phyloP scores from a whole-genome alignment of 495 filamentous ascomycete species.

The Aspergillus nanangensis region DNA sequence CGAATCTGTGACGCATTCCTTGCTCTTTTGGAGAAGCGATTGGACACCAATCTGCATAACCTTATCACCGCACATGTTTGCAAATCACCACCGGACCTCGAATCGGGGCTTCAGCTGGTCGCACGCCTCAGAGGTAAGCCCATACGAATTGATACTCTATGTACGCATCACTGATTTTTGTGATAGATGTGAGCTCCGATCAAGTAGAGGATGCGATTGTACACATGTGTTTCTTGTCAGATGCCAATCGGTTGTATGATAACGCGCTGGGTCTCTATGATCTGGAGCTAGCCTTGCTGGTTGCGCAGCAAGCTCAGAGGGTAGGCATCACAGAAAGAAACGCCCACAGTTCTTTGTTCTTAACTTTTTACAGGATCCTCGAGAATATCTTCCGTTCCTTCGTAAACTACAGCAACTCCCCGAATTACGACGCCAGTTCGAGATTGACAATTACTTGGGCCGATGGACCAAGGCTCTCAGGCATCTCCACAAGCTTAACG shows the following conservation, averaged over 20 bases:
- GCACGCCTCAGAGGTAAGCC: constrained; percentile 60
- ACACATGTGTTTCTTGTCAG: constrained; percentile 94
- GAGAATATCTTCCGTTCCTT: constrained; percentile 93
- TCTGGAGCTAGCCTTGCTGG: constrained; percentile 80
- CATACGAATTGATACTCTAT: background rate
- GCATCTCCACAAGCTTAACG: constrained; percentile 63
- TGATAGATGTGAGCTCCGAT: constrained; percentile 51
- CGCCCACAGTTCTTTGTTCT: background rate
- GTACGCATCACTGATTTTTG: constrained; percentile 13
- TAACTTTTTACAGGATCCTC: constrained; percentile 56
- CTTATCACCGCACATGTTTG: constrained; percentile 92
- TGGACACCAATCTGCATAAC: constrained; percentile 77
- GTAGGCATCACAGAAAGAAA: constrained; percentile 23
- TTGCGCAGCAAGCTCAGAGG: constrained; percentile 94
- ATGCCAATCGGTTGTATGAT: constrained; percentile 90
- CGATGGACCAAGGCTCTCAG: constrained; percentile 70
- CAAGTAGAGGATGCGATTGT: constrained; percentile 82
- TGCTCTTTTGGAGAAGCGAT: constrained; percentile 53
- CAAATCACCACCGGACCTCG: constrained; percentile 85
- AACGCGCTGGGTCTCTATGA: constrained; percentile 87
- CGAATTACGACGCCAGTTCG: constrained; percentile 63
- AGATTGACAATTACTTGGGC: constrained; percentile 82
- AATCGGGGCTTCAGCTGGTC: constrained; percentile 76
- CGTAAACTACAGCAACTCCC: constrained; percentile 75
- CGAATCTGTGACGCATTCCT: constrained; percentile 85